Evolutionary conservation across 1,284 basidiomycete genomes (phyloP), one percentile per base, ranked within the genome.

Genomic region (Moesziomyces globuligerus): DNA sequence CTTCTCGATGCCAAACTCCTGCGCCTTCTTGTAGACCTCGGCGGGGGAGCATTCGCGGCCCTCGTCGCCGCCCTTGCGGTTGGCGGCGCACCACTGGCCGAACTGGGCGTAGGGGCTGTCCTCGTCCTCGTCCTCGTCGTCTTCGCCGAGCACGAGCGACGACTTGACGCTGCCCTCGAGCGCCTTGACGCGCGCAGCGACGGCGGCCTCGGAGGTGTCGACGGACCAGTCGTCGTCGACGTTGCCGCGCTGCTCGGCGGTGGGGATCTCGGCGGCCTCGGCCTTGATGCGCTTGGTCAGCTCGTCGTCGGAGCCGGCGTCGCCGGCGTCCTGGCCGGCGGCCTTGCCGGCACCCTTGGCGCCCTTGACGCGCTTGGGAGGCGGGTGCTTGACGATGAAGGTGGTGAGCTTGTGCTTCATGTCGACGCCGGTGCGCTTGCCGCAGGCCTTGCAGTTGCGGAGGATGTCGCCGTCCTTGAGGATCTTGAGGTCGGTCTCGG

Each of bases 401-500:
- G 94, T 94, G 42, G 91, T 91, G 61, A 99, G 88, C 85, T 94
- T 97, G 87, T 98, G 95, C 44, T 93, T 87, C 93, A 97, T 98
- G 84, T 98, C 94, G 70, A 98, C 88, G 48, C 86, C 88, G 36
- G 91, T 94, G 74, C 92, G 89, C 81, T 94, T 90, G 49, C 95
- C 95, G 79, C 95, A 99, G 4, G 95, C 96, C 85, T 98, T 98
- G 88, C 95, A 99, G 84, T 98, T 94, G 67, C 94, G 89, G 75
- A 91, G 89, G 83, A 98, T 95, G 80, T 97, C 94, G 45, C 79
- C 80, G 58, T 86, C 87, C 84, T 92, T 93, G 80, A 91, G 89
- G 82, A 98, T 90, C 85, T 94, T 86, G 49, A 98, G 88, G 81
- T 98, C 95, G 39, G 96, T 99, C 86, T 99, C 96, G 23, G 96